A percentile compares a stretch with the other conserved stretches of the same genome.
Conservation (phyloP, 169 alveolate species). For the Plasmodium vivax region DNA sequence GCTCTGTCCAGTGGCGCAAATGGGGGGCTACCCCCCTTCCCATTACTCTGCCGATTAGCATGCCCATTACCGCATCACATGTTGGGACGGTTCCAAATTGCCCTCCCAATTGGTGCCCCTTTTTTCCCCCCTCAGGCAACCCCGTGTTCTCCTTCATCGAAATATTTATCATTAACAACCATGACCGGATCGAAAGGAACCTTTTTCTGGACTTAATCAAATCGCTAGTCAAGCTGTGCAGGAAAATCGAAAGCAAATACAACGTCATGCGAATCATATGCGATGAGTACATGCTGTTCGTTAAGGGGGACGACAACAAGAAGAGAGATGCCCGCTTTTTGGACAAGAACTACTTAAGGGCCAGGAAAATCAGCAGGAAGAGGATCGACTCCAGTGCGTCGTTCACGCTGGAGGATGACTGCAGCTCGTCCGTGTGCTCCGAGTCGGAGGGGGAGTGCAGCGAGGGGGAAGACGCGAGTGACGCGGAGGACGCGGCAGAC, state of each 20-base stretch:
- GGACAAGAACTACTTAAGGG: conserved; percentile 40
- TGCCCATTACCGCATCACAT: too few relatives aligned
- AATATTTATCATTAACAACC: conserved; percentile 44
- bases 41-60: too few relatives aligned
- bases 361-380: conserved; percentile 25
- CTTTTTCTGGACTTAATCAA: conserved; percentile 33
- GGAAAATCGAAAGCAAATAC: conserved; percentile 51
- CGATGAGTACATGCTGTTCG: conserved; percentile 25
- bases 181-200: conserved; percentile 46
- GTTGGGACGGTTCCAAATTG: neutral
- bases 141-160: conserved; percentile 65
- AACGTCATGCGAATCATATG: conserved; percentile 39
- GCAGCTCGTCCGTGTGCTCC: conserved; percentile 48
- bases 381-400: conserved; percentile 38
- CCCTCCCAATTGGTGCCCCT: neutral
- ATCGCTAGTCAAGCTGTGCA: conserved; percentile 37
- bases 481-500: neutral
- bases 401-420: conserved; percentile 37
- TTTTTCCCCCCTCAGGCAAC: conserved; percentile 15
- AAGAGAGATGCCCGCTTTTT: conserved; percentile 10
- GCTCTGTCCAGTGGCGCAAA: neutral
- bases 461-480: neutral
- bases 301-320: conserved; percentile 48
- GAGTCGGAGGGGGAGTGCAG: conserved; percentile 35
- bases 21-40: neutral